Conservation (phyloP, 2,329 filamentous ascomycete species). For the Hymenoscyphus scutula region DNA sequence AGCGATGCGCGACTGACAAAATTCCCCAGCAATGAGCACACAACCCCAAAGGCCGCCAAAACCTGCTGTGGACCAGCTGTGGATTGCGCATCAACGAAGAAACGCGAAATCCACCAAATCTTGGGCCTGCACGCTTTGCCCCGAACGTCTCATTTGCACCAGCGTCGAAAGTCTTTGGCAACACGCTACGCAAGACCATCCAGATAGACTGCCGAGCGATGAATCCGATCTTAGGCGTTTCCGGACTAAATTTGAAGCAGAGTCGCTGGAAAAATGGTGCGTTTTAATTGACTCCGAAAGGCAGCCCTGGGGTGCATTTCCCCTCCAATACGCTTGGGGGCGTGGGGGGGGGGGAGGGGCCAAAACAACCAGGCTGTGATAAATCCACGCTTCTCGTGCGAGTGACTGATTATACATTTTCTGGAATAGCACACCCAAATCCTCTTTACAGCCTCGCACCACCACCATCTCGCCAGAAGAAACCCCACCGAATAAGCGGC, state of each 20-base stretch:
- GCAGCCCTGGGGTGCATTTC: background rate
- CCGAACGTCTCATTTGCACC: conserved; percentile 18
- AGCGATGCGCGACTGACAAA: background rate
- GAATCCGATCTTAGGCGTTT: conserved; percentile 14
- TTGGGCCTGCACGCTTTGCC: conserved; percentile 26
- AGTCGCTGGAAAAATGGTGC: background rate
- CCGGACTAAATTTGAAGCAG: conserved; percentile 16
- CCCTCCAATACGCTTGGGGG: background rate
- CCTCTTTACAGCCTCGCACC: too few species aligned
- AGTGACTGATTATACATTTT: too few species aligned
- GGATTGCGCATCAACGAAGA: conserved; percentile 27
- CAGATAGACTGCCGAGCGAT: conserved; percentile 20
- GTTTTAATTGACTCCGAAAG: conserved; percentile 3
- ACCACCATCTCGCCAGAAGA: too few species aligned
- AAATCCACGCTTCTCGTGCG: too few species aligned
- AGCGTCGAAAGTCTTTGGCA: conserved; percentile 21
- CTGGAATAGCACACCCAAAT: too few species aligned
- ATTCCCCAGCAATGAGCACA: background rate
- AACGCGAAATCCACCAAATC: conserved; percentile 22
- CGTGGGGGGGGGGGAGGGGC: too few species aligned
- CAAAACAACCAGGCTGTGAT: background rate
- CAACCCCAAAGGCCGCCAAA: conserved; percentile 3
- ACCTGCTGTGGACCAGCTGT: conserved; percentile 19
- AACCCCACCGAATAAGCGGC: conserved; percentile 19
- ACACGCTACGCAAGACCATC: conserved; percentile 24